Evolutionary conservation across 2,329 filamentous ascomycete species (phyloP).

Genomic region (Xylaria polymorpha): DNA sequence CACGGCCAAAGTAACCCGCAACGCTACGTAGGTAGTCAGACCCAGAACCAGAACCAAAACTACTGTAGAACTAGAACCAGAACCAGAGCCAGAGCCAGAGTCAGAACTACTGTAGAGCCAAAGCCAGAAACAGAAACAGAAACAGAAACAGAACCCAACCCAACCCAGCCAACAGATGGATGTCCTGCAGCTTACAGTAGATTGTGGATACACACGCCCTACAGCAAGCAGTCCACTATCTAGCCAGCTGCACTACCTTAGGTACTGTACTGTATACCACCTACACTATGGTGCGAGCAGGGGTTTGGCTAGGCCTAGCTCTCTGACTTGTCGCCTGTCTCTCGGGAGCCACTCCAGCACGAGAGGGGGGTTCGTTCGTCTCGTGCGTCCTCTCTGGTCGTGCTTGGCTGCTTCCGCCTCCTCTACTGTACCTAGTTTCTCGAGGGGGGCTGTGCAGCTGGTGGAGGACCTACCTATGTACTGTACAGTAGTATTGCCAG

Average conservation of each 20-base stretch:
- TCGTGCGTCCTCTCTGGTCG: background rate
- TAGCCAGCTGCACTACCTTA: too few relatives aligned
- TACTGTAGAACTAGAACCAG: background rate
- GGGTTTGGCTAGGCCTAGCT: slow-evolving; percentile 16
- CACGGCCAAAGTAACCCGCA: background rate
- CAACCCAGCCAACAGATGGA: background rate
- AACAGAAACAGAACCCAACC: background rate
- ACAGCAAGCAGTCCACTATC: background rate
- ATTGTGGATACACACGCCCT: slow-evolving; percentile 2
- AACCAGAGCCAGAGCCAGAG: background rate
- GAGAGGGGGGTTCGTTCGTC: slow-evolving; percentile 9
- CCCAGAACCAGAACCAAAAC: background rate
- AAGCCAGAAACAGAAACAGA: background rate
- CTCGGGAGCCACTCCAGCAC: slow-evolving; percentile 9
- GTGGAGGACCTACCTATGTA: slow-evolving; percentile 3
- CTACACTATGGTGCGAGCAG: background rate
- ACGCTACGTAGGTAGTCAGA: background rate
- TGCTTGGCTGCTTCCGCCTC: slow-evolving; percentile 10
- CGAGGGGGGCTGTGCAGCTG: slow-evolving; percentile 32
- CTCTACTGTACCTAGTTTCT: background rate
- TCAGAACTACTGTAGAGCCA: too few relatives aligned
- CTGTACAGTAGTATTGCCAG: slow-evolving; percentile 7
- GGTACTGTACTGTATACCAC: too few relatives aligned
- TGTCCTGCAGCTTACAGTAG: slow-evolving; percentile 14
- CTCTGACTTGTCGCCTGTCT: slow-evolving; percentile 12